A percentile compares a stretch with the other conserved stretches of the same genome.
Conservation (phyloP, 1,139 yeast species). For the Wickerhamomyces sp. region DNA sequence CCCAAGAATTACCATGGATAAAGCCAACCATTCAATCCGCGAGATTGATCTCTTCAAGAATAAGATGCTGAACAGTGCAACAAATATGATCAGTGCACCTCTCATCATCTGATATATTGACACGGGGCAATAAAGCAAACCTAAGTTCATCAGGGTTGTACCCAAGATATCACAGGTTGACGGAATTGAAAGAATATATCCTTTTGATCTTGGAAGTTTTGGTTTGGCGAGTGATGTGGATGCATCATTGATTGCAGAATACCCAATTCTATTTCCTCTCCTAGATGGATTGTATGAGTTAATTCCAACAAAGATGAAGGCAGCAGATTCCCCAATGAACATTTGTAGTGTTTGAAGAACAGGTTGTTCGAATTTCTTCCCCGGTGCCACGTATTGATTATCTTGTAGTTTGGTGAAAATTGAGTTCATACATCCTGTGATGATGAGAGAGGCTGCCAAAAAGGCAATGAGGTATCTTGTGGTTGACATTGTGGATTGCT, state of each 20-base stretch:
- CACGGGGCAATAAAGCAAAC: slow-evolving; percentile 72
- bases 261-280: slow-evolving; percentile 3
- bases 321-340: slow-evolving; percentile 68
- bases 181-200: slow-evolving; percentile 48
- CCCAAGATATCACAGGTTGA: slow-evolving; percentile 69
- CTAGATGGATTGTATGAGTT: slow-evolving; percentile 5
- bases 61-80: slow-evolving; percentile 64
- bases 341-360: slow-evolving; percentile 76
- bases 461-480: slow-evolving; percentile 10
- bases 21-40: slow-evolving; percentile 64
- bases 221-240: slow-evolving; percentile 13
- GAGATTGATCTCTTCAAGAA: slow-evolving; percentile 55
- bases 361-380: slow-evolving; percentile 63
- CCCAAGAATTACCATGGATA: slow-evolving; percentile 57
- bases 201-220: slow-evolving; percentile 21
- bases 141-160: slow-evolving; percentile 74
- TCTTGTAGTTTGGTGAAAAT: slow-evolving; percentile 75
- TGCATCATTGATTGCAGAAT: slow-evolving; percentile 2
- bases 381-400: slow-evolving; percentile 60
- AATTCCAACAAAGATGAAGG: slow-evolving; percentile 39
- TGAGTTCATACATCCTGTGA: slow-evolving; percentile 73
- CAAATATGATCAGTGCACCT: slow-evolving; percentile 73
- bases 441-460: slow-evolving; percentile 47
- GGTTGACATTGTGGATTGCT: background rate
- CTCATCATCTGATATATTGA: slow-evolving; percentile 82